Conservation (phyloP, 306 rosid genomes). For the Castanopsis chinensis region DNA sequence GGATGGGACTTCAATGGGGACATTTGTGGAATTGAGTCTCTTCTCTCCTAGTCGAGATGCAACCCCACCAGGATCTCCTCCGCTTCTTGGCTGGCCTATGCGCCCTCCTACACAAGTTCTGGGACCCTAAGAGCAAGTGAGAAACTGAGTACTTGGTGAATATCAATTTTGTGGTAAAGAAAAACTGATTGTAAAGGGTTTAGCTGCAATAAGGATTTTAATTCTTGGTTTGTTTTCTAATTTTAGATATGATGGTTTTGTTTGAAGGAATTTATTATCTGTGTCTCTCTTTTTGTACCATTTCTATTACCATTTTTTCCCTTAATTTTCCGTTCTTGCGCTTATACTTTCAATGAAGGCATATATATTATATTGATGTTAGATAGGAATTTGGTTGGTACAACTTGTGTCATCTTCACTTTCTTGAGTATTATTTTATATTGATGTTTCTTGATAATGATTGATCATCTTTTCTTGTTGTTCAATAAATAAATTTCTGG, state of each 20-base stretch:
- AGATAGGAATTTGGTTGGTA: background rate
- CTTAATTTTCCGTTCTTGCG: slow-evolving; percentile 26
- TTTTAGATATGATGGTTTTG: slow-evolving; percentile 59
- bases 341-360: slow-evolving; percentile 17
- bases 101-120: slow-evolving; percentile 42
- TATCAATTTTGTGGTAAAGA: slow-evolving; percentile 82
- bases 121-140: slow-evolving; percentile 42
- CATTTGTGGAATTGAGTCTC: slow-evolving; percentile 89
- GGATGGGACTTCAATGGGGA: slow-evolving; percentile 60
- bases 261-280: slow-evolving; percentile 33
- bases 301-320: slow-evolving; percentile 19
- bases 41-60: slow-evolving; percentile 77
- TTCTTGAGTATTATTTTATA: background rate
- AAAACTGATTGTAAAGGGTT: slow-evolving; percentile 87
- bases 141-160: slow-evolving; percentile 44
- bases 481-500: no score
- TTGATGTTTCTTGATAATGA: background rate
- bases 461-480: no score
- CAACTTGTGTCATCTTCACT: background rate
- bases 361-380: background rate
- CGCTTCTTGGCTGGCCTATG: slow-evolving; percentile 88
- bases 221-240: slow-evolving; percentile 52
- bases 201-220: slow-evolving; percentile 65
- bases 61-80: slow-evolving; percentile 81
- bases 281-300: slow-evolving; percentile 26